Conservation (phyloP, 306 rosid species). For the Carpinus viminea region DNA sequence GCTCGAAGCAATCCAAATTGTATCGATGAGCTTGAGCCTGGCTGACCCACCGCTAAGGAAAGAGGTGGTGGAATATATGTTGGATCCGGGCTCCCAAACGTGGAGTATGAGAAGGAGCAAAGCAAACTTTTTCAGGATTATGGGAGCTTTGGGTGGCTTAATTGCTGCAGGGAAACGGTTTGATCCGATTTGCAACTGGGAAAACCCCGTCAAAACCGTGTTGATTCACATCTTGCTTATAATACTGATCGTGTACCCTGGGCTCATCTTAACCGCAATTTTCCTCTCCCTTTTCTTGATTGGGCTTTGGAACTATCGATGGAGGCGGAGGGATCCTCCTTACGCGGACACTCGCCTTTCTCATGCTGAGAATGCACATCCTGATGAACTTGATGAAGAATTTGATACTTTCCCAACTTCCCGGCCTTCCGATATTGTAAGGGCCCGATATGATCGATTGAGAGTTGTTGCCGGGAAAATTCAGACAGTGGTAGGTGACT, state of each 20-base stretch:
- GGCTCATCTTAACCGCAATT: conserved; percentile 85
- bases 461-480: conserved; percentile 92
- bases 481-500: conserved; percentile 93
- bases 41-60: conserved; percentile 88
- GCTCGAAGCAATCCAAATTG: conserved; percentile 77
- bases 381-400: conserved; percentile 92
- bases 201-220: conserved; percentile 84
- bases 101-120: conserved; percentile 99
- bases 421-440: conserved; percentile 70
- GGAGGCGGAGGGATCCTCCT: too few relatives aligned
- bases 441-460: conserved; percentile 90
- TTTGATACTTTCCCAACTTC: conserved; percentile 86
- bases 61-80: conserved; percentile 93
- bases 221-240: conserved; percentile 79
- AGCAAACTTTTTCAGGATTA: conserved; percentile 87
- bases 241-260: conserved; percentile 88
- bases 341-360: too few relatives aligned
- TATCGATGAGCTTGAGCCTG: conserved; percentile 73
- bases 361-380: conserved; percentile 77
- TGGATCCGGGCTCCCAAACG: conserved; percentile 93
- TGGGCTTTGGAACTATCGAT: conserved; percentile 79
- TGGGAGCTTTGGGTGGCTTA: conserved; percentile 75
- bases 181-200: too few relatives aligned
- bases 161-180: too few relatives aligned
- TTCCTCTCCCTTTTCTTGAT: conserved; percentile 90